Evolutionary conservation across 2,329 filamentous ascomycete species (phyloP).

Genomic region (Penicillium sp.): DNA sequence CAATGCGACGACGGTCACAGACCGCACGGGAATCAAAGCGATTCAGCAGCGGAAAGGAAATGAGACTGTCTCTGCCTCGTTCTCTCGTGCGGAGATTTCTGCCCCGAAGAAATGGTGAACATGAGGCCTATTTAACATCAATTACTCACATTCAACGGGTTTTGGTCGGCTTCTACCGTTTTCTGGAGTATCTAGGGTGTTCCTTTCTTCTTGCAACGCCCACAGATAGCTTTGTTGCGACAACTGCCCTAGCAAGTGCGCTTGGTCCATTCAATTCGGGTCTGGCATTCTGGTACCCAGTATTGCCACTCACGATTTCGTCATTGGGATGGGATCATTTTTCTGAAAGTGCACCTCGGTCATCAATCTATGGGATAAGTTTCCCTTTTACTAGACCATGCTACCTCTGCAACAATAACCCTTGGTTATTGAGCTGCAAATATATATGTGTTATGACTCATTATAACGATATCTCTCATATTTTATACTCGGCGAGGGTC

Average conservation of each 20-base stretch:
- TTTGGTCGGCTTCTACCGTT: background rate
- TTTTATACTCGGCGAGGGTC: background rate
- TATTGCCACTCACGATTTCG: background rate
- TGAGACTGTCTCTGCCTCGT: conserved; percentile 50
- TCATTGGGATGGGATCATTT: background rate
- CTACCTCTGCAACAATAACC: background rate
- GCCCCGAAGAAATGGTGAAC: conserved; percentile 49
- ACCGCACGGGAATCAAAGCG: conserved; percentile 70
- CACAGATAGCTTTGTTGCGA: background rate
- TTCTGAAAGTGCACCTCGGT: background rate
- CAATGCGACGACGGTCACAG: conserved; percentile 83
- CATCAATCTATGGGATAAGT: background rate
- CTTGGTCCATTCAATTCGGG: background rate
- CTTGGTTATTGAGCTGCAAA: background rate
- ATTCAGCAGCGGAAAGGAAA: conserved; percentile 56
- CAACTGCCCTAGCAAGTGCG: background rate
- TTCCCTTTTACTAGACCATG: background rate
- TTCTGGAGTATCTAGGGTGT: background rate
- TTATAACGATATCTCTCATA: background rate
- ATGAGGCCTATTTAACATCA: background rate
- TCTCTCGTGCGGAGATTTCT: conserved; percentile 49
- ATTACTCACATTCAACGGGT: background rate
- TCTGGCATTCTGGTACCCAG: background rate
- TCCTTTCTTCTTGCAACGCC: background rate
- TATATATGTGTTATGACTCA: background rate